Evolutionary conservation across 176 grass and related monocot genomes (phyloP), one percentile per base, ranked within the genome.

Genomic region (Zea luxurians): DNA sequence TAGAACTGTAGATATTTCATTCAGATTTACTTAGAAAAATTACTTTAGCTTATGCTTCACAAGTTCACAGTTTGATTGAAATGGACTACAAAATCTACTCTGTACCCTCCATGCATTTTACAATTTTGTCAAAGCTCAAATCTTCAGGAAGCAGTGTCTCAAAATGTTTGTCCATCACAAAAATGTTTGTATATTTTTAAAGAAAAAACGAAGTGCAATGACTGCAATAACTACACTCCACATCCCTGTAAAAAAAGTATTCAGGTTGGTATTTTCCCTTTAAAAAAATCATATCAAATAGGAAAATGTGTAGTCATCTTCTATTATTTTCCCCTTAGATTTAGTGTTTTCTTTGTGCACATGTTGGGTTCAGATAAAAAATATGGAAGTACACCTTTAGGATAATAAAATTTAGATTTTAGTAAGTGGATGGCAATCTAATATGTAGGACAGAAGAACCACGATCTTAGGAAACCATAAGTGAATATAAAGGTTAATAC

Each of bases 381-480:
- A 63, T 46, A 27, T 2, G 0, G 17, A 27, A 27, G 27, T 27
- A 27, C 27, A 27, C 27, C 27, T 27, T 27, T 27, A 27, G 27
- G 27, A 27, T 27, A 27, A 27, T 27, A 27, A 27, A 27, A 27
- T 27, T 27, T 27, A 27, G 27, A 27, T 27, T 27, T 27, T 27
- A 27, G 27, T 27, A 27, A 27, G 34, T 15, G 27, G 7, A 48
- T n/a, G 27, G 48, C 15, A 36, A 37, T 20, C 20, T 21, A 65
- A 64, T 55, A 54, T 74, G 62, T 38, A 82, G 64, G 11, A 64
- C 34, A 68, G 60, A 64, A 53, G 62, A 55, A 49, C 21, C 64
- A 17, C 21, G 21, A 67, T 67, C 49, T 4, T 13, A 66, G 5
- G 4, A 35, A 13, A 64, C 12, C 13, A 4, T 71, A 66, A 13